Conservation (phyloP, 192 early-diverging fungal genomes). For the Rhizoclosmatium globosum region DNA sequence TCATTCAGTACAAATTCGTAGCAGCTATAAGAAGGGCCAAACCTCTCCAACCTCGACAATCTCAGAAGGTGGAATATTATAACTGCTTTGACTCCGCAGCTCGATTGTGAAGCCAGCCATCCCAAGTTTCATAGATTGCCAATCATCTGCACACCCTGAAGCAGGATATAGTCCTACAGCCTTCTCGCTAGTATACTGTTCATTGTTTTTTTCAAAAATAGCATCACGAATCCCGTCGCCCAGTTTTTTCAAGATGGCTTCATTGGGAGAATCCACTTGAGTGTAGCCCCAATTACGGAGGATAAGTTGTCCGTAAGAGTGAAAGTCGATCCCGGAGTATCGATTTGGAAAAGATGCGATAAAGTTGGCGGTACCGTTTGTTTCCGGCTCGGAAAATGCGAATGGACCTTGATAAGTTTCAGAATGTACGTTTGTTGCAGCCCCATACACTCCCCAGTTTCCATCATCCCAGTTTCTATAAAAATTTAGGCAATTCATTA, state of each 20-base stretch:
- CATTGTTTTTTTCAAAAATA: not conserved
- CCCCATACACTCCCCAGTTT: constrained; percentile 54
- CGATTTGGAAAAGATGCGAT: constrained; percentile 43
- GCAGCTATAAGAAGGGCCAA: not conserved
- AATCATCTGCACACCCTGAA: constrained; percentile 31
- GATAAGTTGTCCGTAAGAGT: constrained; percentile 37
- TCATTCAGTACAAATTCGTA: not conserved
- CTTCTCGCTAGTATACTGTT: constrained; percentile 21
- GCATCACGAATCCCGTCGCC: constrained; percentile 29
- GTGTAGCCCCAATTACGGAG: constrained; percentile 39
- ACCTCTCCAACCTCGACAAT: constrained; percentile 44
- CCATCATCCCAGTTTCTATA: constrained; percentile 52
- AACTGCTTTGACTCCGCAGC: constrained; percentile 31
- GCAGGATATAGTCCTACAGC: constrained; percentile 32
- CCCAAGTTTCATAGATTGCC: constrained; percentile 22
- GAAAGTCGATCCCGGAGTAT: constrained; percentile 56
- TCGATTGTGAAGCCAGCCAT: constrained; percentile 44
- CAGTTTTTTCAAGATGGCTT: constrained; percentile 28
- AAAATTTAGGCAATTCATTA: not conserved
- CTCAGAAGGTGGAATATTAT: constrained; percentile 37
- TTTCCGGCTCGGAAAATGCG: constrained; percentile 56
- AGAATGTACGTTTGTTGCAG: constrained; percentile 44
- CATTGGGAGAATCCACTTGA: constrained; percentile 16
- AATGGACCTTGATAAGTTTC: constrained; percentile 53
- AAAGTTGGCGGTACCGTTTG: constrained; percentile 46